A percentile compares a stretch with the other conserved stretches of the same genome.
Conservation (phyloP, 805 yeast species). For the Kodamaea laetipori region DNA sequence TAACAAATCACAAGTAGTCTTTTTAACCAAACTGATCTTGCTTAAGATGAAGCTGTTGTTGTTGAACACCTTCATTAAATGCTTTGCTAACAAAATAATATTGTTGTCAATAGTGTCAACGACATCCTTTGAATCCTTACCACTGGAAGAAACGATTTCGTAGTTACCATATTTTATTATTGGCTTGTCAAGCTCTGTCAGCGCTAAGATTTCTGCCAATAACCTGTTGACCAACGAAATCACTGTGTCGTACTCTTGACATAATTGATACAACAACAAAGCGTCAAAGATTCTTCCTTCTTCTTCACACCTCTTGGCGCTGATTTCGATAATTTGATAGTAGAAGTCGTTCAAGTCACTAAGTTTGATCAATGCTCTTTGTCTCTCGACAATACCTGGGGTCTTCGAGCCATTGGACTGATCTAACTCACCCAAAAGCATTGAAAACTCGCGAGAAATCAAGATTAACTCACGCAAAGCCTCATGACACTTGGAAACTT, state of each 20-base stretch:
- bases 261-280: constrained; percentile 78
- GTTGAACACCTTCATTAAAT: constrained; percentile 47
- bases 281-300: constrained; percentile 90
- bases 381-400: constrained; percentile 82
- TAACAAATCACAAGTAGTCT: constrained; percentile 65
- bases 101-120: constrained; percentile 48
- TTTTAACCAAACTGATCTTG: constrained; percentile 54
- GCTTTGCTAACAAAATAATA: constrained; percentile 48
- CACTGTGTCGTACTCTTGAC: constrained; percentile 85
- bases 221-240: constrained; percentile 70
- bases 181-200: constrained; percentile 67
- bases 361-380: constrained; percentile 65
- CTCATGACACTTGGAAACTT: constrained; percentile 65
- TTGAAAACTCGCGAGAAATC: constrained; percentile 80
- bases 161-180: constrained; percentile 47
- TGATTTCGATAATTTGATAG: constrained; percentile 73
- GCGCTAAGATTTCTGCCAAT: constrained; percentile 74
- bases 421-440: constrained; percentile 80
- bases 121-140: constrained; percentile 36
- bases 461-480: constrained; percentile 81
- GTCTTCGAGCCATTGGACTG: constrained; percentile 67
- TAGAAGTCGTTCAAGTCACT: constrained; percentile 61
- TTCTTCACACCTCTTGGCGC: constrained; percentile 85
- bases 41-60: constrained; percentile 61
- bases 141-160: constrained; percentile 20